Evolutionary conservation across 805 yeast genomes (phyloP).

Genomic region (Ogataea allantospora): DNA sequence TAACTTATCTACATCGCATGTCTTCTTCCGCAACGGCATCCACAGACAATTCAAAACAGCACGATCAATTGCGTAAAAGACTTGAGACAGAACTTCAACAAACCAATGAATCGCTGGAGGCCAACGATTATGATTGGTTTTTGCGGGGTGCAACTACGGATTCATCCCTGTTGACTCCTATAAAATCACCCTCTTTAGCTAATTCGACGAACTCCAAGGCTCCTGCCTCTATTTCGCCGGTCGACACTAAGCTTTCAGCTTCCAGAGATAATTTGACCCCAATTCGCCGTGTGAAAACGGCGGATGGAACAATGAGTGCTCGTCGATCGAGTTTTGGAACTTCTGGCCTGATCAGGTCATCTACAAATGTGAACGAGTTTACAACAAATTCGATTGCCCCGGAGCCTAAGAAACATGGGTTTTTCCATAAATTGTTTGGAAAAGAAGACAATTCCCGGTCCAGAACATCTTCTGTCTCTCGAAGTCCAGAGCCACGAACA

Average conservation of each 20-base stretch:
- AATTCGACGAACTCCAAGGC: conserved; percentile 27
- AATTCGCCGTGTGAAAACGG: conserved; percentile 26
- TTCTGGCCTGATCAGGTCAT: conserved; percentile 23
- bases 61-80: conserved; percentile 29
- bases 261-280: conserved; percentile 9
- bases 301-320: conserved; percentile 22
- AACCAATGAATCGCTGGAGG: conserved; percentile 20
- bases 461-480: conserved; percentile 7
- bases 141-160: conserved; percentile 19
- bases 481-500: background rate
- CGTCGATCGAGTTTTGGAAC: conserved; percentile 11
- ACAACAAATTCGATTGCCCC: conserved; percentile 2
- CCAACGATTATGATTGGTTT: conserved; percentile 34
- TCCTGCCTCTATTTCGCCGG: conserved; percentile 25
- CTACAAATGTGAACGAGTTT: conserved; percentile 25
- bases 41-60: conserved; percentile 24
- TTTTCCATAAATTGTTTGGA: conserved; percentile 27
- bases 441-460: conserved; percentile 15
- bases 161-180: conserved; percentile 17
- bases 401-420: conserved; percentile 20
- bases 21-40: conserved; percentile 13
- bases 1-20: conserved; percentile 1
- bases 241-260: conserved; percentile 13
- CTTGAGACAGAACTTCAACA: conserved; percentile 29
- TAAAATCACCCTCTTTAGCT: conserved; percentile 29